Conservation (phyloP, 768 basidiomycete species). For the Scleroderma bovista region DNA sequence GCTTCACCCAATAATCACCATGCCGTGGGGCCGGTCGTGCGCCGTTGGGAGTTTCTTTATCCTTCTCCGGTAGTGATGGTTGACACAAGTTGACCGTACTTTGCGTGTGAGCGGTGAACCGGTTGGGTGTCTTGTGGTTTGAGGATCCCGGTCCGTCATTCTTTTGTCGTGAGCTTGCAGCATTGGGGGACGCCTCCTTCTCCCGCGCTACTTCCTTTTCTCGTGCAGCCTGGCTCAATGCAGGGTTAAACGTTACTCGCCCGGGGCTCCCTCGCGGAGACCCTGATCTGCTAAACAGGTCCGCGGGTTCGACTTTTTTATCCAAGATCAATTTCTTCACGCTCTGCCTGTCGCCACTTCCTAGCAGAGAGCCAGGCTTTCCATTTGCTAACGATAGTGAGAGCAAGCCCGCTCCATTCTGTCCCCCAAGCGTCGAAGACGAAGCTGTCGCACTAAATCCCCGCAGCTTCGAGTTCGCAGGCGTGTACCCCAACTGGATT, state of each 20-base stretch:
- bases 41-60: conserved; percentile 13
- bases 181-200: conserved; percentile 25
- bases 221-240: conserved; percentile 66
- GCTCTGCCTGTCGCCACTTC: conserved; percentile 68
- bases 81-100: conserved; percentile 25
- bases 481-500: conserved; percentile 58
- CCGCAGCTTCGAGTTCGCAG: conserved; percentile 59
- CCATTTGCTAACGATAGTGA: conserved; percentile 47
- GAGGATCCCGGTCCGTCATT: conserved; percentile 35
- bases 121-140: conserved; percentile 36
- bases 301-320: conserved; percentile 72
- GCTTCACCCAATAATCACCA: conserved; percentile 91
- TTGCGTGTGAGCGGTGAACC: conserved; percentile 37
- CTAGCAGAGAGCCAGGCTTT: conserved; percentile 55
- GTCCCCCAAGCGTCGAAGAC: conserved; percentile 31
- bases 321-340: conserved; percentile 92
- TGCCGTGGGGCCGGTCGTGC: conserved; percentile 45
- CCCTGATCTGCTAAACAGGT: conserved; percentile 54
- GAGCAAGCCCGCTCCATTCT: conserved; percentile 31
- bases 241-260: conserved; percentile 71
- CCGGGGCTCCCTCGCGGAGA: conserved; percentile 29
- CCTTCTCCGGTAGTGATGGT: conserved; percentile 25
- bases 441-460: conserved; percentile 52
- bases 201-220: conserved; percentile 58
- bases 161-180: conserved; percentile 7